Conservation (phyloP, 805 yeast genomes). For the Yamadazyma akitaensis region DNA sequence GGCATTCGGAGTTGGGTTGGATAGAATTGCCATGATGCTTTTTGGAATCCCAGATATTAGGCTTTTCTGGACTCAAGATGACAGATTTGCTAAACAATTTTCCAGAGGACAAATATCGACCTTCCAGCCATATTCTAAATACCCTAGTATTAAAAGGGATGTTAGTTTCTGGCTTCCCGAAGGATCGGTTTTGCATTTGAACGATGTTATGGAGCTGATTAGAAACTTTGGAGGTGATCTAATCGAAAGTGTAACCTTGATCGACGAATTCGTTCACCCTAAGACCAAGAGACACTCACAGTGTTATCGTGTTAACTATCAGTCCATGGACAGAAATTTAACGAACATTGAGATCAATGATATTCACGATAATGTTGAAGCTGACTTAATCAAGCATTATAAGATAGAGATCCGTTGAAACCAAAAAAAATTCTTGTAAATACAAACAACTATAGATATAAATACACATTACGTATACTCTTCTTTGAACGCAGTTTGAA, state of each 20-base stretch:
- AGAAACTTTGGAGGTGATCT: slow-evolving; percentile 81
- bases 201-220: slow-evolving; percentile 92
- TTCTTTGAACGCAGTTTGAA: too few species aligned
- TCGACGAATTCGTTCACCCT: slow-evolving; percentile 85
- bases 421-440: background rate
- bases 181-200: slow-evolving; percentile 57
- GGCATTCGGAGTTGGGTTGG: slow-evolving; percentile 97
- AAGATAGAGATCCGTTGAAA: slow-evolving; percentile 52
- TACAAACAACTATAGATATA: too few species aligned
- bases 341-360: slow-evolving; percentile 81
- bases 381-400: slow-evolving; percentile 48
- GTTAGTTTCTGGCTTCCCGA: slow-evolving; percentile 86
- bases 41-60: slow-evolving; percentile 96
- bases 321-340: slow-evolving; percentile 90
- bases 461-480: too few species aligned
- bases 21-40: slow-evolving; percentile 90
- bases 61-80: slow-evolving; percentile 84
- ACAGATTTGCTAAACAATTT: slow-evolving; percentile 75
- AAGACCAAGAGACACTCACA: slow-evolving; percentile 72
- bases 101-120: slow-evolving; percentile 57
- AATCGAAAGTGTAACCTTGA: slow-evolving; percentile 76
- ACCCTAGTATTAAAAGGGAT: slow-evolving; percentile 83
- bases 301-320: slow-evolving; percentile 89
- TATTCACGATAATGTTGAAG: slow-evolving; percentile 64
- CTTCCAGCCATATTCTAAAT: slow-evolving; percentile 86